Evolutionary conservation across 1,284 basidiomycete species (phyloP).

Genomic region (Irpex rosettiformis): DNA sequence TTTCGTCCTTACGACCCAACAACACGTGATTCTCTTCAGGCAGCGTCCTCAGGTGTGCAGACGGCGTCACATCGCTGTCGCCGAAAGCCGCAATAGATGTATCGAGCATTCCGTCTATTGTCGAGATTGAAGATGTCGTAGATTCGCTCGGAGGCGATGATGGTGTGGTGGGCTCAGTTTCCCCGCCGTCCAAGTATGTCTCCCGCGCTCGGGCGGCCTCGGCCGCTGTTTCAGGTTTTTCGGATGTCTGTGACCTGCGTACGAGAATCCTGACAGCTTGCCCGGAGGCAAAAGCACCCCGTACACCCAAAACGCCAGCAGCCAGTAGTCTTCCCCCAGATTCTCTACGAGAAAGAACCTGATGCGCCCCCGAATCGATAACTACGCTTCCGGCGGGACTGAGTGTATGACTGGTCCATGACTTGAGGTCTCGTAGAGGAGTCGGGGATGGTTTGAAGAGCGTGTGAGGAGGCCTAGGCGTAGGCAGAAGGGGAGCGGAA

Average conservation of each 20-base stretch:
- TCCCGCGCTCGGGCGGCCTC: slow-evolving; percentile 28
- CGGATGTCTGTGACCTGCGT: slow-evolving; percentile 29
- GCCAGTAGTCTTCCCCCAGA: slow-evolving; percentile 89
- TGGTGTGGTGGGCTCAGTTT: slow-evolving; percentile 43
- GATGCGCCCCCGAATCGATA: slow-evolving; percentile 87
- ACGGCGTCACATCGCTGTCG: slow-evolving; percentile 31
- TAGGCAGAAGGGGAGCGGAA: not conserved
- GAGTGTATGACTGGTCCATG: slow-evolving; percentile 94
- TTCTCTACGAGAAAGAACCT: slow-evolving; percentile 80
- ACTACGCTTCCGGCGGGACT: slow-evolving; percentile 85
- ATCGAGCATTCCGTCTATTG: slow-evolving; percentile 37
- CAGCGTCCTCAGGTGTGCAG: slow-evolving; percentile 18
- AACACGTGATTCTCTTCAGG: slow-evolving; percentile 30
- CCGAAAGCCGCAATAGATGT: slow-evolving; percentile 30
- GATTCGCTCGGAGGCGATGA: slow-evolving; percentile 29
- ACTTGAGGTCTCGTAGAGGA: slow-evolving; percentile 88
- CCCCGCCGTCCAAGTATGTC: slow-evolving; percentile 25
- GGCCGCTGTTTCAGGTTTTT: slow-evolving; percentile 21
- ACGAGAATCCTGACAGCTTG: slow-evolving; percentile 90
- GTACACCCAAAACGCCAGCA: slow-evolving; percentile 85
- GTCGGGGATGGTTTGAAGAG: slow-evolving; percentile 75
- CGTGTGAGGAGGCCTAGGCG: slow-evolving; percentile 74
- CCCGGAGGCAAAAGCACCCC: slow-evolving; percentile 89
- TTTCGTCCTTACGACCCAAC: slow-evolving; percentile 30
- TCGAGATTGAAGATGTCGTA: slow-evolving; percentile 36